A percentile compares a stretch with the other conserved stretches of the same genome.
Evolutionary conservation across 129 eudicot species (phyloP).

Genomic region (Calendula officinalis): DNA sequence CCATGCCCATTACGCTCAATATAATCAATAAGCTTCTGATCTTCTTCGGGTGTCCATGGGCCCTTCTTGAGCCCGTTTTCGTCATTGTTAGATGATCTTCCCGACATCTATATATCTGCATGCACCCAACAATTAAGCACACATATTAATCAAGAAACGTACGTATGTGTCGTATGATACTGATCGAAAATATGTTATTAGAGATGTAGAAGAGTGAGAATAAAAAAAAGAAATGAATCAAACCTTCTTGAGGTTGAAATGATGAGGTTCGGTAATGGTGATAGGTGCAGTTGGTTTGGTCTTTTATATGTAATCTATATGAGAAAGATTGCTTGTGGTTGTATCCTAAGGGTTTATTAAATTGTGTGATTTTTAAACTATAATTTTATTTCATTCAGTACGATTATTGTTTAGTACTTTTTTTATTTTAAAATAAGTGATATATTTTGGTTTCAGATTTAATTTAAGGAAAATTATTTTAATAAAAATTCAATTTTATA

Average conservation of each 20-base stretch:
- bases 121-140: constrained; percentile 8
- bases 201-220: not conserved
- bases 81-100: constrained; percentile 24
- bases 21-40: constrained; percentile 43
- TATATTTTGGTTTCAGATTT: too few species aligned
- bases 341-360: constrained; percentile 3
- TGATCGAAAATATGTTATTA: not conserved
- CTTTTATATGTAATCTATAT: constrained; percentile 8
- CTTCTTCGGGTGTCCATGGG: constrained; percentile 59
- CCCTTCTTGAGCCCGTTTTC: constrained; percentile 47
- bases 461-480: too few species aligned
- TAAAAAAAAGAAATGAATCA: not conserved
- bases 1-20: constrained; percentile 52
- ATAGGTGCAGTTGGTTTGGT: constrained; percentile 8
- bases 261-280: constrained; percentile 8
- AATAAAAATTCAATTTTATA: too few species aligned
- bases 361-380: too few species aligned
- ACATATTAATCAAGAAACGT: not conserved
- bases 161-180: not conserved
- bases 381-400: too few species aligned
- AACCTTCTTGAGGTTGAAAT: constrained; percentile 8
- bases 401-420: too few species aligned
- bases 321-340: constrained; percentile 10
- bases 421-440: too few species aligned
- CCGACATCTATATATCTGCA: constrained; percentile 18